Evolutionary conservation across 257 asterid genomes (phyloP), one percentile per base, ranked within the genome.

Genomic region (Penstemon eatonii): DNA sequence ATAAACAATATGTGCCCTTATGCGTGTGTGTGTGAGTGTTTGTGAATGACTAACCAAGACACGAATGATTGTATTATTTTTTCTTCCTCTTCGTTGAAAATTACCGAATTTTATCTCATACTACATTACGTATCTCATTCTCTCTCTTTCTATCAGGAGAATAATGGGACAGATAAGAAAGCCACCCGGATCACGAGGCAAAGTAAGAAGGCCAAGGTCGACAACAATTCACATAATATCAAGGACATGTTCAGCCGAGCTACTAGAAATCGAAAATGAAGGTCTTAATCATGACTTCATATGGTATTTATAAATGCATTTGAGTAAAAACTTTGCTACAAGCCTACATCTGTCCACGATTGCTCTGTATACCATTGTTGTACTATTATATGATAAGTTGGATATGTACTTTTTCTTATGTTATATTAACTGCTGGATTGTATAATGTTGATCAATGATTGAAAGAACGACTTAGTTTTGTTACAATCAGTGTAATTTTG

Each of bases 241-340:
- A 94, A 81, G 81, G 98, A 91, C 80, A 91, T 94, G 97, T 94
- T 94, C 80, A 82, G 76, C 74, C 73, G 93, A 73, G 96, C 87
- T 75, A 79, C 95, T 56, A 82, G 91, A 78, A 89, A 74, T 66
- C 77, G 82, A 60, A 85, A 80, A 60, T 88, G 72, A 80, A 13
- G 7, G 45, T 3, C 19, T 38, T 54, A 58, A 7, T 51, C 71
- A 45, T 38, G 41, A 64, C 50, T 55, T 56, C 12, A 40, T 56
- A 46, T 46, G 44, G 37, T 43, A n/a, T 7, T 41, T 8, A 7
- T 45, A 10, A 7, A 42, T 1, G 44, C 5, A 44, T 63, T 63
- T 33, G 19, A 46, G 36, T 47, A 10, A 45, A 63, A 45, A 39
- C n/a, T 9, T 4, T 40, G 41, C 3, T n/a, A 60, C 45, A 12